Evolutionary conservation across 2,329 filamentous ascomycete genomes (phyloP).

Genomic region (Blastomyces silverae): DNA sequence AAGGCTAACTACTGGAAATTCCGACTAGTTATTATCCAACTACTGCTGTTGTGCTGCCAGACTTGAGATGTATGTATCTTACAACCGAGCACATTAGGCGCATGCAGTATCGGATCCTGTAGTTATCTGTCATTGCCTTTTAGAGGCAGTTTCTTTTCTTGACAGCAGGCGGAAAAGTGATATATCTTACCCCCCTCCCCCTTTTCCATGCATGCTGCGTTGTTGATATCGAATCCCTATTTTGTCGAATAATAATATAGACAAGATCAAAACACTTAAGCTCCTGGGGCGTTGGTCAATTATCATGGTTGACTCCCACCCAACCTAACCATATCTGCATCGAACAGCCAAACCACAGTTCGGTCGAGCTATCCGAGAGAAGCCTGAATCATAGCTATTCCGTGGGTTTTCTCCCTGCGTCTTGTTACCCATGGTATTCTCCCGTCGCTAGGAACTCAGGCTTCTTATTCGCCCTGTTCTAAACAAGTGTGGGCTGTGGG

Average conservation of each 20-base stretch:
- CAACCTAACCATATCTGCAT: neutral
- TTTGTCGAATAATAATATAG: neutral
- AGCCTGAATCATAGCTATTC: slow-evolving; percentile 5
- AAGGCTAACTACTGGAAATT: neutral
- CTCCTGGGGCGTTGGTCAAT: too few relatives aligned
- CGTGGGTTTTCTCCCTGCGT: neutral
- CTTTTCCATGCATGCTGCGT: neutral
- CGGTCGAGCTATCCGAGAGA: slow-evolving; percentile 7
- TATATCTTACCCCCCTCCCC: neutral
- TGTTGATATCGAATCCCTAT: neutral
- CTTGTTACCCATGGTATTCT: slow-evolving; percentile 12
- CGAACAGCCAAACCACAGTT: slow-evolving; percentile 10
- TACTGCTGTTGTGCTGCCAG: neutral
- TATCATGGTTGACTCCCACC: neutral
- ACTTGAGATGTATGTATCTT: neutral
- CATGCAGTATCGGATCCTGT: neutral
- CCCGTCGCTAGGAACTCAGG: slow-evolving; percentile 2
- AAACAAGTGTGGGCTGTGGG: neutral
- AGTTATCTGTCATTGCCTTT: neutral
- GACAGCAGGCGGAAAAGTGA: neutral
- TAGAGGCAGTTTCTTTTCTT: neutral
- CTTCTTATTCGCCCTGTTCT: neutral
- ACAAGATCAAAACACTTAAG: neutral
- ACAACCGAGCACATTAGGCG: neutral
- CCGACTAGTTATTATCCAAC: neutral